Base-by-base conservation (phyloP, 495 filamentous ascomycete genomes). In the Bombardia bombarda region DNA sequence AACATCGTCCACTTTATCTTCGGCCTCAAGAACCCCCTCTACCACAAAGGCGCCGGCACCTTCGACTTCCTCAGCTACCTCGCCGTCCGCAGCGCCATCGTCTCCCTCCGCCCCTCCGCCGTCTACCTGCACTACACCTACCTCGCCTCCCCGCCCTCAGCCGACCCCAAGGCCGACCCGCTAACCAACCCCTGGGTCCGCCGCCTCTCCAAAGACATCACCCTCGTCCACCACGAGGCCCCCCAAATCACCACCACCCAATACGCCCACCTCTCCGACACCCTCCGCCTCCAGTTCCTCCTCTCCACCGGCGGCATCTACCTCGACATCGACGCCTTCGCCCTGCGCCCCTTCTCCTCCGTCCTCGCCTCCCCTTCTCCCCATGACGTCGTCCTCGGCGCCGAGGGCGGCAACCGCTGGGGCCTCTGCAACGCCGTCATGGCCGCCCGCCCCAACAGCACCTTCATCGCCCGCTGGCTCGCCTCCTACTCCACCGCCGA, bases 1-100 rank as follows among this genome's bases (percentile, higher is more conserved):
- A 72, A 70, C 41, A 52, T 67, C 24, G 68, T 71, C 21, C 68
- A 73, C 49, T 64, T 71, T 48, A 66, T 69, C 25, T 73, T 57
- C 51, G 59, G 66, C 7, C 61, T 66, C 32, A 61, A 60, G 35
- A 66, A 66, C 44, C 65, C 65, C 12, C 58, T 56, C 24, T 42
- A 51, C 4, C 53, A 60, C 39, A 58, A 60, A 0, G 57, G 53
- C 28, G 63, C 51, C 21, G 63, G 61, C 25, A 60, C 55, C 23
- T 64, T 73, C 47, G 58, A 64, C 43, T 71, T 73, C 45, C 54
- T 71, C 34, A 59, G 49, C 48, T 73, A 71, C 56, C 56, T 73
- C 13, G 60, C 69, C 18, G 38, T 73, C 31, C 62, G 64, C 30
- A 63, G 62, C 38, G 68, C 68, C 13, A 43, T 70, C 16, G 55